Conservation (phyloP, 306 rosid genomes). For the Vigna angularis region DNA sequence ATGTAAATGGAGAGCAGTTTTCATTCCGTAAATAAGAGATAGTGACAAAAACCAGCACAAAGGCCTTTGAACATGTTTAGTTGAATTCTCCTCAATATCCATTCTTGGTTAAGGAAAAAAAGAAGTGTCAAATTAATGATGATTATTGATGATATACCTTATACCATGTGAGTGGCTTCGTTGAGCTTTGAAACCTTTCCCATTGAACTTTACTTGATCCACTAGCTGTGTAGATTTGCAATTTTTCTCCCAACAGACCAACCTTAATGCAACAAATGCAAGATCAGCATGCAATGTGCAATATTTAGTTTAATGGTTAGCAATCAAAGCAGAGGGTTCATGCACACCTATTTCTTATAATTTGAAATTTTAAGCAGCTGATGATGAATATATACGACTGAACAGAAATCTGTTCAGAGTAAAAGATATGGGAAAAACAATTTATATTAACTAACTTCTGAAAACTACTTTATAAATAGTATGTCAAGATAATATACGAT, state of each 20-base stretch:
- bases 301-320: slow-evolving; percentile 25
- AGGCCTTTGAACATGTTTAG: slow-evolving; percentile 12
- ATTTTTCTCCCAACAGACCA: slow-evolving; percentile 78
- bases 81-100: slow-evolving; percentile 27
- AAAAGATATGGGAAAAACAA: slow-evolving; percentile 1
- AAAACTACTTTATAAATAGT: slow-evolving; percentile 21
- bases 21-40: slow-evolving; percentile 5
- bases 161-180: slow-evolving; percentile 79
- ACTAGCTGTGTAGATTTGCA: slow-evolving; percentile 53
- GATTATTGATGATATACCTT: slow-evolving; percentile 55
- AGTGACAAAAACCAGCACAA: slow-evolving; percentile 10
- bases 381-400: not conserved
- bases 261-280: slow-evolving; percentile 56
- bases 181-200: slow-evolving; percentile 53
- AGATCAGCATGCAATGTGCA: slow-evolving; percentile 35
- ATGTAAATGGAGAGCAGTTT: slow-evolving; percentile 8
- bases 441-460: slow-evolving; percentile 17
- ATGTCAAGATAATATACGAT: slow-evolving; percentile 22
- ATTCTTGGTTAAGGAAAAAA: not conserved
- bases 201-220: slow-evolving; percentile 69
- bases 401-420: slow-evolving; percentile 10
- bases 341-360: not conserved
- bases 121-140: slow-evolving; percentile 14
- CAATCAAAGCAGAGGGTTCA: slow-evolving; percentile 12
- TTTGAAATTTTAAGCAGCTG: slow-evolving; percentile 8